Base-by-base conservation (phyloP, 1,284 basidiomycete species). In the Cryptococcus hybrid region DNA sequence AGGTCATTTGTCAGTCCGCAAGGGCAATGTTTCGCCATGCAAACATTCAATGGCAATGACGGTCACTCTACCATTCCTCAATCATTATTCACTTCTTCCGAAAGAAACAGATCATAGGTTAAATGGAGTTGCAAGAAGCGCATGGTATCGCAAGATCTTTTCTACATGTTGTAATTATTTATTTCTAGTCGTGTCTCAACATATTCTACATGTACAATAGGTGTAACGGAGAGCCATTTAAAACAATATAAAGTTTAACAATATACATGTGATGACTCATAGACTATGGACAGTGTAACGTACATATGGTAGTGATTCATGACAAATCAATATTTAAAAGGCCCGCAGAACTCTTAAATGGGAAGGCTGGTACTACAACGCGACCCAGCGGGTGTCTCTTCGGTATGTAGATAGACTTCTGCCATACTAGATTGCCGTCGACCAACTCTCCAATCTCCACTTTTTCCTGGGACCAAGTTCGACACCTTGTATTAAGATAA, bases 331-430 rank as follows among this genome's bases (percentile, higher is more conserved):
- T 24, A 24, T 24, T 24, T 24, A 24, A 24, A 24, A 24, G 24
- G 24, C 24, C 24, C 24, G 24, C 24, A 24, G 24, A 24, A 24
- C 24, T 24, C 24, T 24, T 24, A 24, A 24, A 24, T 24, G 24
- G 24, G 24, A 24, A 24, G 24, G 24, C 24, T 24, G 24, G 24
- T 24, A 24, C 24, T 24, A 24, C 24, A 24, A 24, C 24, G 24
- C 24, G 24, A 24, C 68, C 86, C 87, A 88, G 59, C 82, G 79
- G 15, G 87, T 84, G 60, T 84, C 82, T 42, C 83, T 77, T 54
- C 83, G 79, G 87, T 87, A 63, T 82, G 81, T 50, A 90, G 76
- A 70, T 84, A 89, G 7, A 89, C 80, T 65, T 88, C 85, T 3
- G 73, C 82, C 13, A 79, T 80, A 7, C 78, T 42, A 38, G 8